A percentile compares a stretch with the other conserved stretches of the same genome.
Conservation (phyloP, 331 rosid species). For the Phaseolus coccineus region DNA sequence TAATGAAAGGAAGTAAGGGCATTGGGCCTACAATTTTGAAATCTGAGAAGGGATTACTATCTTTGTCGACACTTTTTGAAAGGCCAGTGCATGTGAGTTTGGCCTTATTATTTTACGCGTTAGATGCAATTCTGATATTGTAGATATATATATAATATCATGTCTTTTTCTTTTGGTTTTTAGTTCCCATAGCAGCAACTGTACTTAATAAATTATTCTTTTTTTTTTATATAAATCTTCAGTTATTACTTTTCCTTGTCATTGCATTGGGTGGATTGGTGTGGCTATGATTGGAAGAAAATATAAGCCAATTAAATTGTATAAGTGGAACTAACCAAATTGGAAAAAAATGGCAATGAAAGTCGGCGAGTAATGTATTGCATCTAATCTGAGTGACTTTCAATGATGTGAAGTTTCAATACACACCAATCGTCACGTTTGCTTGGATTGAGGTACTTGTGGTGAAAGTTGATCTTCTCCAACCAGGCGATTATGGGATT, state of each 20-base stretch:
- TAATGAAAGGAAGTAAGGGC: slow-evolving; percentile 10
- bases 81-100: neutral
- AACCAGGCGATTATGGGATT: too few species aligned
- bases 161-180: neutral
- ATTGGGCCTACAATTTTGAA: slow-evolving; percentile 32
- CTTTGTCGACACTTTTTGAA: slow-evolving; percentile 14
- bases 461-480: too few species aligned
- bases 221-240: neutral
- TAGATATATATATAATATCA: slow-evolving; percentile 23
- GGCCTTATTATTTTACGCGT: slow-evolving; percentile 10
- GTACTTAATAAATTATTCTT: slow-evolving; percentile 22
- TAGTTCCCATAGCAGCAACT: slow-evolving; percentile 9
- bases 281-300: neutral
- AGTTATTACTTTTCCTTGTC: neutral
- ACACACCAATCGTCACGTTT: too few species aligned
- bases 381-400: too few species aligned
- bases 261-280: neutral
- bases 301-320: too few species aligned
- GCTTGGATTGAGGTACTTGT: too few species aligned
- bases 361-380: too few species aligned
- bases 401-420: too few species aligned
- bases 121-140: slow-evolving; percentile 16
- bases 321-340: too few species aligned
- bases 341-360: too few species aligned
- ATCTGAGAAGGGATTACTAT: slow-evolving; percentile 21